phyloP scores from a whole-genome alignment of 2,329 filamentous ascomycete genomes.

The Ophiosphaerella herpotricha region DNA sequence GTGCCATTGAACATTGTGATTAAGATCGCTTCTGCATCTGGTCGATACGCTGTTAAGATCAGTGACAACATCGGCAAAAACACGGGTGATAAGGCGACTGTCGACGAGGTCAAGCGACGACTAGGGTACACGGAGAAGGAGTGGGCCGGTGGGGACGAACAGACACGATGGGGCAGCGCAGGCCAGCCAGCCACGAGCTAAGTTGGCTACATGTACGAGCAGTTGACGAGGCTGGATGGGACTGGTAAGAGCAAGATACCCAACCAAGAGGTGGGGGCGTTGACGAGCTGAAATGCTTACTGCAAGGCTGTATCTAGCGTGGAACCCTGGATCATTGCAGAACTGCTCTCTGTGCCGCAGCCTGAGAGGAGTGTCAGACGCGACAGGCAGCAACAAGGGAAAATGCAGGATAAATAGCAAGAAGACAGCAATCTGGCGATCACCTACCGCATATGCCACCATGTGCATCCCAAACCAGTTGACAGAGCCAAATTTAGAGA shows the following conservation, averaged over 20 bases:
- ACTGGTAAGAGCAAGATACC: conserved; percentile 13
- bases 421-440: background rate
- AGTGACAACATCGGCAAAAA: conserved; percentile 90
- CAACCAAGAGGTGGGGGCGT: conserved; percentile 20
- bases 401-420: background rate
- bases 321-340: conserved; percentile 12
- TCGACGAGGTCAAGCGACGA: conserved; percentile 80
- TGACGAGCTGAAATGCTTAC: conserved; percentile 19
- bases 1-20: conserved; percentile 96
- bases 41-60: conserved; percentile 86
- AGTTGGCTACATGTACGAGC: conserved; percentile 4
- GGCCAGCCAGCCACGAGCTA: conserved; percentile 25
- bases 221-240: conserved; percentile 5
- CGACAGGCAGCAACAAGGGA: background rate
- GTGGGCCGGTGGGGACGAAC: conserved; percentile 85
- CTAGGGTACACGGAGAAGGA: conserved; percentile 84
- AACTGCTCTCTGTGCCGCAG: conserved; percentile 1
- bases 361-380: conserved; percentile 6
- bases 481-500: conserved; percentile 25
- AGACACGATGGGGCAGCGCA: conserved; percentile 72
- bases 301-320: conserved; percentile 23
- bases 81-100: conserved; percentile 79
- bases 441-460: background rate
- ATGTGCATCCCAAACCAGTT: conserved; percentile 5
- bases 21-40: conserved; percentile 85